Evolutionary conservation across 768 basidiomycete genomes (phyloP), one percentile per base, ranked within the genome.

Genomic region (Hydnum rufescens): DNA sequence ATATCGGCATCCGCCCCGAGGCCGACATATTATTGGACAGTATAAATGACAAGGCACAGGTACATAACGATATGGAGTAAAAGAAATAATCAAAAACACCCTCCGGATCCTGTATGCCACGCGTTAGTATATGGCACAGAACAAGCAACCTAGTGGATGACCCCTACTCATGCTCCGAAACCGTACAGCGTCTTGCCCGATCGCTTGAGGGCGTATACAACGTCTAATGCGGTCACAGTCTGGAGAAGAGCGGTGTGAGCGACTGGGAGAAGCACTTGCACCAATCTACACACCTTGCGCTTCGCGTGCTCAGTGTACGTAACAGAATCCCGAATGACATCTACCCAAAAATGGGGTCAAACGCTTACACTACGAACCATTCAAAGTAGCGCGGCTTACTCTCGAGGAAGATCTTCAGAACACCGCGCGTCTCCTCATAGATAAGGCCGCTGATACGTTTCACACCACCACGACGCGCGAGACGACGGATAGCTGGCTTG

Each of bases 241-340:
- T 57, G 54, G 49, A 32, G 8, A 19, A 19, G 8, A 39, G 19
- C 36, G 36, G n/a, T 8, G 36, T 8, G 19, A 39, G 36, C 8
- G 8, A 19, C 36, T 39, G 36, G 19, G 36, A 39, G 8, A 39
- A 39, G 36, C 8, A 8, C 8, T 8, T 19, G 36, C 8, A 8
- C 36, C 8, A 39, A 19, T 8, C 8, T 8, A 39, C 8, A 39
- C 8, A 39, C 8, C 44, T 50, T 29, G 2, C 57, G 58, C 63
- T 71, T 71, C 58, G 70, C 69, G 67, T 71, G 70, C 60, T 71
- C 70, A 57, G 70, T 71, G 68, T 71, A 71, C 57, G 70, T 71
- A 58, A 71, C 70, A 26, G 70, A 70, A 62, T 70, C 70, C 51
- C 68, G 64, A 63, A 71, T 71, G 62, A 70, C 68, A 63, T 64